Conservation (phyloP, 2,329 filamentous ascomycete species). For the Fusarium pseudonygamai region DNA sequence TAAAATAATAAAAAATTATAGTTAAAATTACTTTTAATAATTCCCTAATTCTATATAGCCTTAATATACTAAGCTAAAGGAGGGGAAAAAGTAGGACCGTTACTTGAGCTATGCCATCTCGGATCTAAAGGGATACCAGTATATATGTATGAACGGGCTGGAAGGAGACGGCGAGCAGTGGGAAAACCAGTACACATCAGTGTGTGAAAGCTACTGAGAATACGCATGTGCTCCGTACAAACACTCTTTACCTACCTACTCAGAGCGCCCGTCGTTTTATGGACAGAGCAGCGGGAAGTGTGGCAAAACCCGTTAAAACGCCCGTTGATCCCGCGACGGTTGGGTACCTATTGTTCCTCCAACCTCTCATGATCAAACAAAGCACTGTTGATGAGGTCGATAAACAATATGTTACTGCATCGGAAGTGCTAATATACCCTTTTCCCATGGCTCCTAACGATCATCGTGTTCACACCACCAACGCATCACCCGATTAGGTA, state of each 20-base stretch:
- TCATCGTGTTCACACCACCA: constrained; percentile 6
- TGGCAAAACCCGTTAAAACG: constrained; percentile 20
- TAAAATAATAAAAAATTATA: too few relatives aligned
- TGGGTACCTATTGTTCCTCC: constrained; percentile 4
- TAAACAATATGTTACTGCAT: neutral
- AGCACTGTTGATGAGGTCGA: constrained; percentile 6
- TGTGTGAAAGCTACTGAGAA: neutral
- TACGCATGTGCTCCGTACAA: neutral
- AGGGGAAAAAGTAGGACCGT: too few relatives aligned
- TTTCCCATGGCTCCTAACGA: neutral
- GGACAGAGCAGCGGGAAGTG: constrained; percentile 1
- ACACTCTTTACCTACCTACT: neutral
- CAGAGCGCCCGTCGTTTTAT: neutral
- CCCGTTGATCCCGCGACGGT: constrained; percentile 18
- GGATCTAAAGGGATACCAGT: too few relatives aligned
- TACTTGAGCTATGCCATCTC: too few relatives aligned
- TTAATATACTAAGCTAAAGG: too few relatives aligned
- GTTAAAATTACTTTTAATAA: too few relatives aligned
- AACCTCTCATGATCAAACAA: constrained; percentile 18
- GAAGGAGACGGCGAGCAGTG: neutral
- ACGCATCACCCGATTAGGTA: neutral
- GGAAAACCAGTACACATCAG: neutral
- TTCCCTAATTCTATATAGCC: too few relatives aligned
- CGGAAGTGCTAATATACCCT: neutral
- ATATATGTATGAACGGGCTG: neutral